Conservation (phyloP, 306 rosid species). For the Mimosa bimucronata region DNA sequence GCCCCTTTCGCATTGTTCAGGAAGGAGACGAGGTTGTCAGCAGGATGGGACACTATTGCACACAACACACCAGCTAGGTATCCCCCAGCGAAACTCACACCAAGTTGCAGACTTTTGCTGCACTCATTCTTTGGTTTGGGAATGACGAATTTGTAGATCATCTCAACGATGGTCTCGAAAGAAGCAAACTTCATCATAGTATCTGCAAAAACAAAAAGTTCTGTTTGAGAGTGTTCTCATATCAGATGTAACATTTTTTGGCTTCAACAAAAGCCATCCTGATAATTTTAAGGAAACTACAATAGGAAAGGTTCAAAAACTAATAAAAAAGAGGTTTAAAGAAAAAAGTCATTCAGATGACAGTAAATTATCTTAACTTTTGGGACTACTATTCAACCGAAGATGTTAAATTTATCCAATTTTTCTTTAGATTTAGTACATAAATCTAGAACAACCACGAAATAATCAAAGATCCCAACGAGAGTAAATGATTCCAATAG, state of each 20-base stretch:
- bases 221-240: background rate
- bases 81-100: slow-evolving; percentile 96
- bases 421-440: too few species aligned
- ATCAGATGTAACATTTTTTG: slow-evolving; percentile 20
- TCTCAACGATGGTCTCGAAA: slow-evolving; percentile 88
- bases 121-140: slow-evolving; percentile 86
- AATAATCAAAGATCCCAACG: background rate
- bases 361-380: too few species aligned
- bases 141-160: slow-evolving; percentile 71
- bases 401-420: too few species aligned
- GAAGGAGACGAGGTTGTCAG: slow-evolving; percentile 96
- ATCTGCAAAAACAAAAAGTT: slow-evolving; percentile 54
- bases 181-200: slow-evolving; percentile 99
- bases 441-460: background rate
- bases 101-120: slow-evolving; percentile 82
- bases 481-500: too few species aligned
- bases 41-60: slow-evolving; percentile 97
- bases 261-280: background rate
- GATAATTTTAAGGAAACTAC: background rate
- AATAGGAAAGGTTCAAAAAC: background rate
- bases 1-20: slow-evolving; percentile 98
- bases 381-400: too few species aligned
- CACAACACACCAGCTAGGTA: slow-evolving; percentile 93
- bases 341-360: too few species aligned
- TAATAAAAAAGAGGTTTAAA: background rate